A percentile compares a stretch with the other conserved stretches of the same genome.
Evolutionary conservation across 495 filamentous ascomycete species (phyloP).

Genomic region (Astrothelium subdiscretum): DNA sequence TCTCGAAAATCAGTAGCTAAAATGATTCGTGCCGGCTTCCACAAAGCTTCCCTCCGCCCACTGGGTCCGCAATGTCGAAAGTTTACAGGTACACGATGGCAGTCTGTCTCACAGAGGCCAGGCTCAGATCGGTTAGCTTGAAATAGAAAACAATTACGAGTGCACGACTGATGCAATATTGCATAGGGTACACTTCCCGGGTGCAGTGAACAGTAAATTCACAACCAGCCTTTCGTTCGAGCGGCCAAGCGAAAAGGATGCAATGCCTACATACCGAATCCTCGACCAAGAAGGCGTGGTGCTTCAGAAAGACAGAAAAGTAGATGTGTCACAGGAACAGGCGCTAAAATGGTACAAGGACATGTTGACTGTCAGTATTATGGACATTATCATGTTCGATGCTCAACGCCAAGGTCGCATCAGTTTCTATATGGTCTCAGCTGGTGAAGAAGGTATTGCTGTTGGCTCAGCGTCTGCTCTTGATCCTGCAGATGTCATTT

Average conservation of each 20-base stretch:
- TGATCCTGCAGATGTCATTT: constrained; percentile 73
- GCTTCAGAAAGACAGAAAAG: constrained; percentile 54
- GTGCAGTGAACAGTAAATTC: constrained; percentile 90
- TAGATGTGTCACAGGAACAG: constrained; percentile 57
- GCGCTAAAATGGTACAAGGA: constrained; percentile 54
- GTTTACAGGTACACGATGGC: constrained; percentile 33
- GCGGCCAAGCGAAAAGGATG: constrained; percentile 48
- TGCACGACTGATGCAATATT: background rate
- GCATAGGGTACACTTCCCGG: constrained; percentile 75
- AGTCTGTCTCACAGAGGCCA: constrained; percentile 55
- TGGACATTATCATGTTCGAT: constrained; percentile 93
- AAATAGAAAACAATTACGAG: background rate
- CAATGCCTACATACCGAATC: constrained; percentile 77
- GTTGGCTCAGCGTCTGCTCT: constrained; percentile 79
- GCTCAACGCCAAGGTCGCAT: constrained; percentile 70
- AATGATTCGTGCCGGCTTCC: background rate
- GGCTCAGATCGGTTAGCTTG: constrained; percentile 47
- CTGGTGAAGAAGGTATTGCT: constrained; percentile 89
- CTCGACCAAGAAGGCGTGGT: constrained; percentile 73
- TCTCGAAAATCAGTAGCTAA: background rate
- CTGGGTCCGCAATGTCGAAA: background rate
- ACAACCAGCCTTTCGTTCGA: constrained; percentile 67
- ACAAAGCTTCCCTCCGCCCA: background rate
- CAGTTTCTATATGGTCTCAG: constrained; percentile 96
- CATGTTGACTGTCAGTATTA: constrained; percentile 69